Evolutionary conservation across 495 filamentous ascomycete genomes (phyloP), one percentile per base, ranked within the genome.

Genomic region (Aspergillus incahuasiensis): DNA sequence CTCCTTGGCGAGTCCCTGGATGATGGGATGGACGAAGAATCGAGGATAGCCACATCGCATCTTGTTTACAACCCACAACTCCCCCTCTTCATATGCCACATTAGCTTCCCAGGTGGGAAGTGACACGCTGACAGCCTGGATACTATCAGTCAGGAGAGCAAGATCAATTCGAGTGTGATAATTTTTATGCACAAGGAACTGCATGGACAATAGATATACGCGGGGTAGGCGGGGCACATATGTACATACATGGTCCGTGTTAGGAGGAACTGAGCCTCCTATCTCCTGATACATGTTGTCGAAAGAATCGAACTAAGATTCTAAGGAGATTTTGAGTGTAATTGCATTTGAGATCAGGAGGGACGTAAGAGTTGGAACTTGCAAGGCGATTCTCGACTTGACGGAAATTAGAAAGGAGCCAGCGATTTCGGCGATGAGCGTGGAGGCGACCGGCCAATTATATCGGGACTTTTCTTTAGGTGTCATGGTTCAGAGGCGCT

Each of bases 11-110:
- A 98, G 86, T 21, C 82, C 79, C 62, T 86, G 80, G 57, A 97
- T 96, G 60, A 75, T 81, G 61, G 83, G 86, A 68, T 97, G 89
- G 48, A 98, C 85, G 74, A 95, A 97, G 74, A 97, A 97, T 51
- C 92, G 82, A 55, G 94, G 94, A 72, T 98, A 98, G 39, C 94
- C 94, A 20, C 87, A 95, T 57, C 84, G 78, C 89, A 98, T 89
- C 63, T 86, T 87, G 55, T 78, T 80, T 35, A 95, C 52, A 11
- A 98, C 87, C 88, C 90, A 92, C 51, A 85, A 77, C 65, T 94
- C 80, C 25, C 91, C 92, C 69, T 97, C 90, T 69, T 97, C 94
- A 60, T 98, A 98, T 2, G 81, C 94, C 22, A 97, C 75, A 65
- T 92, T 96, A 40, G 91, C 74, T 59, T 75, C 82, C 94, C 94